Evolutionary conservation across 805 yeast species (phyloP), one percentile per base, ranked within the genome.

Genomic region (Metschnikowia gruessii): DNA sequence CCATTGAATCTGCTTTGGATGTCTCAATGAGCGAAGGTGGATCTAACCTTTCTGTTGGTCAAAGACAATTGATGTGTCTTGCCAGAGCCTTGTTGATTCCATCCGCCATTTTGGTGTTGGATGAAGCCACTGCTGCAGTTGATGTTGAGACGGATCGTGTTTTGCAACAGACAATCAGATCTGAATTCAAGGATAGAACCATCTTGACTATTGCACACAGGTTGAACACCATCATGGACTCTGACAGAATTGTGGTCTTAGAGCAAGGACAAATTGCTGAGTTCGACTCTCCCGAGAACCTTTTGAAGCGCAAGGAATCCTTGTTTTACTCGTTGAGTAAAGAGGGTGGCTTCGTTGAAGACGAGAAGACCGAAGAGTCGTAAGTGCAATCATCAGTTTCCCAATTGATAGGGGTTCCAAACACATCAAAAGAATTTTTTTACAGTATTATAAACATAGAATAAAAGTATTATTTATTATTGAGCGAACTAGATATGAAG

Each of bases 101-200:
- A 49, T 68, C 75, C 4, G 66, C 69, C 39, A 77, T 87, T 35
- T 71, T 87, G 52, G 82, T 87, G 8, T 67, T 87, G 58, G 95
- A 87, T 65, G 95, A 87, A 66, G 95, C 95, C 11, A 87, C 95
- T 2, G 94, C 95, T 4, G 90, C 92, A 5, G 94, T 87, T 42
- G 95, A 87, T 66, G 91, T 86, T 31, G 88, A 85, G 60, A 87
- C 95, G 2, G 95, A 87, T 65, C 70, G 80, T 51, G 77, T 86
- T 45, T 75, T 87, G 43, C 95, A 87, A 68, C 80, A 83, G 51
- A 87, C 95, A 1, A 87, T 87, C 42, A 76, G 94, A 65, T 67
- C 75, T 1, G 89, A 86, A 35, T 87, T 87, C 60, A 79, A 80
- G 52, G 84, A 85, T 44, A 76, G 90, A 63, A 87, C 95, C 0